Conservation (phyloP, 2,329 filamentous ascomycete genomes). For the Beauveria pseudobassiana region DNA sequence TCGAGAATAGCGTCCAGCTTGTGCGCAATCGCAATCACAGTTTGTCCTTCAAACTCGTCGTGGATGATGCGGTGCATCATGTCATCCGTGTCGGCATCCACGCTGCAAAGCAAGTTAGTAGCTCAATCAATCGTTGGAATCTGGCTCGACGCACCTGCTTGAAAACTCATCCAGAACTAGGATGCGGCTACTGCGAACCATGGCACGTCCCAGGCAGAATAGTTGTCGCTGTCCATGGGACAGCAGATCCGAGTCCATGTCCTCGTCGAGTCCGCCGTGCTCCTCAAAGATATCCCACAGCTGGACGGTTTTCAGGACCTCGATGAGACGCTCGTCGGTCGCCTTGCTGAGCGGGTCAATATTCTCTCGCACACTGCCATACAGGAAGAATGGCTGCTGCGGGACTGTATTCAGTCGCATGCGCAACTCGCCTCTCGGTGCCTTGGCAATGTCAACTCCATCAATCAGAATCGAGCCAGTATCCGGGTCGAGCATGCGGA, state of each 20-base stretch:
- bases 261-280: slow-evolving; percentile 30
- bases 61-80: slow-evolving; percentile 26
- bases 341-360: slow-evolving; percentile 33
- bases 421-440: slow-evolving; percentile 19
- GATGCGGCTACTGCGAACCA: slow-evolving; percentile 27
- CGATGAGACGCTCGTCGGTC: slow-evolving; percentile 33
- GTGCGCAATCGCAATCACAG: slow-evolving; percentile 40
- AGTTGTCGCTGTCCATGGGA: slow-evolving; percentile 40
- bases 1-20: slow-evolving; percentile 39
- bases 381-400: slow-evolving; percentile 44
- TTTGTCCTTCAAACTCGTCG: slow-evolving; percentile 33
- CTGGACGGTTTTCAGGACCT: slow-evolving; percentile 36
- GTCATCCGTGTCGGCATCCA: slow-evolving; percentile 27
- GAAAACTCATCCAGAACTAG: slow-evolving; percentile 33
- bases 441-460: slow-evolving; percentile 26
- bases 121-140: neutral
- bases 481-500: slow-evolving; percentile 39
- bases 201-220: slow-evolving; percentile 30
- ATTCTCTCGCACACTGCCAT: slow-evolving; percentile 41
- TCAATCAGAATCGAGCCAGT: slow-evolving; percentile 38
- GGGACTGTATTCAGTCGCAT: slow-evolving; percentile 35
- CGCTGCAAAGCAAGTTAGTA: slow-evolving; percentile 16
- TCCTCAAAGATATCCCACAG: slow-evolving; percentile 33
- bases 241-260: slow-evolving; percentile 23
- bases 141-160: slow-evolving; percentile 16